Base-by-base conservation (phyloP, 2,329 filamentous ascomycete genomes). In the Podosphaera fusca region DNA sequence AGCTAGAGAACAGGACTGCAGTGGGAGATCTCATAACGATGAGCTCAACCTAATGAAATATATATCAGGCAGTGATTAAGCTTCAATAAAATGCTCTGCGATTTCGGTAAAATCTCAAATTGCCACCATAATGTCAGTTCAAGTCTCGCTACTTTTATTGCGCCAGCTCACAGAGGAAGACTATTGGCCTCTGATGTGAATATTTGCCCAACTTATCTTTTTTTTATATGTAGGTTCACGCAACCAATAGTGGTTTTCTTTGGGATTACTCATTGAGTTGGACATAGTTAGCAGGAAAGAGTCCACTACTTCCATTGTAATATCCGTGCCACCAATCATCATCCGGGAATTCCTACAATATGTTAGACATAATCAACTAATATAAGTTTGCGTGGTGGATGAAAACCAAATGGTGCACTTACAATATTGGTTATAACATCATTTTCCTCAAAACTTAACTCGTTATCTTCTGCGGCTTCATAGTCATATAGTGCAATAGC, bases 251-350 rank as follows among this genome's bases (percentile, higher is more conserved):
- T 42, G n/a, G 10, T 42, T 12, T 6, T 12, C n/a, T 14, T 42
- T 7, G 5, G 10, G 38, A 42, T 58, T 52, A 67, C 45, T 68
- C 64, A 55, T 68, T 63, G 53, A 82, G 70, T 68, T 81, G 72
- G 61, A 84, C 81, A 63, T 84, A 84, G 68, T 84, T 84, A 66
- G 81, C 77, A 10, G 81, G 81, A 79, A 98, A 98, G 51, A 98
- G 76, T 60, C 92, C 92, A 35, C 78, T 78, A 58, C 82, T 78
- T 55, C 88, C 88, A 33, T 81, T 76, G 69, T 84, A 94, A 65
- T 85, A 81, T 58, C 92, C 92, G 64, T 90, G 85, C 92, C 92
- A 98, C 92, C 92, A 98, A 68, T 98, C 92, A 62, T 58, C 57
- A 42, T 58, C 57, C 3, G 57, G 55, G 38, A 59, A 55, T 57